Percentiles rank a stretch among this genome's conserved stretches.
Conservation (phyloP, 2,329 filamentous ascomycete genomes). For the Cladosporium sp. region DNA sequence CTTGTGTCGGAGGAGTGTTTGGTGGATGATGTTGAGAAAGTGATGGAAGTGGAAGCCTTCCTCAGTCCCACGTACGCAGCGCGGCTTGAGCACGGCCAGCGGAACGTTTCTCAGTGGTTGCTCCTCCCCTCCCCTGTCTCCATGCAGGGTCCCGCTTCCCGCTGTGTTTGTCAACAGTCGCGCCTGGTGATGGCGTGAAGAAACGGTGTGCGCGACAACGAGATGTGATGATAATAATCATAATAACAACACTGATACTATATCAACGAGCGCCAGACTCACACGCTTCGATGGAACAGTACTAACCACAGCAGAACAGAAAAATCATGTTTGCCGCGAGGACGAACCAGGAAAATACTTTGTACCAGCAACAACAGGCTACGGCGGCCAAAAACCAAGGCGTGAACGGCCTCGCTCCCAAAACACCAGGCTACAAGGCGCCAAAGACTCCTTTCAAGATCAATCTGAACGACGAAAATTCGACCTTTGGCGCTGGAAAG, state of each 20-base stretch:
- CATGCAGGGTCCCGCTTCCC: conserved; percentile 16
- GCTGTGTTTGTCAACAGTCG: conserved; percentile 16
- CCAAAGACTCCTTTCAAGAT: conserved; percentile 82
- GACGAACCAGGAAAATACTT: conserved; percentile 84
- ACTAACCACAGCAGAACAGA: not conserved
- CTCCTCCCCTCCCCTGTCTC: not conserved
- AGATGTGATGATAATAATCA: not conserved
- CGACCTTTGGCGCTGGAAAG: conserved; percentile 62
- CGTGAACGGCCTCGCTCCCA: conserved; percentile 62
- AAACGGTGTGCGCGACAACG: conserved; percentile 14
- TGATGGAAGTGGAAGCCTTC: conserved; percentile 11
- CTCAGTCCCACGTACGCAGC: not conserved
- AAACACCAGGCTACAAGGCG: conserved; percentile 74
- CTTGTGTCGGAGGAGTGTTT: conserved; percentile 10
- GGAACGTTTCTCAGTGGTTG: not conserved
- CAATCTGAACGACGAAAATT: conserved; percentile 82
- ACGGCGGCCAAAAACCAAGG: conserved; percentile 72
- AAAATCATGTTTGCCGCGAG: conserved; percentile 67
- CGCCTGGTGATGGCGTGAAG: conserved; percentile 11
- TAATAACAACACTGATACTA: too few species aligned
- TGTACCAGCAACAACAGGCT: conserved; percentile 70
- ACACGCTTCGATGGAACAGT: not conserved
- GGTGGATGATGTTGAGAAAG: conserved; percentile 20
- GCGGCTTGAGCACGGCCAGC: not conserved
- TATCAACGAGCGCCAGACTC: not conserved